Evolutionary conservation across 805 yeast genomes (phyloP), one percentile per base, ranked within the genome.

Genomic region (Kodamaea kakaduensis): DNA sequence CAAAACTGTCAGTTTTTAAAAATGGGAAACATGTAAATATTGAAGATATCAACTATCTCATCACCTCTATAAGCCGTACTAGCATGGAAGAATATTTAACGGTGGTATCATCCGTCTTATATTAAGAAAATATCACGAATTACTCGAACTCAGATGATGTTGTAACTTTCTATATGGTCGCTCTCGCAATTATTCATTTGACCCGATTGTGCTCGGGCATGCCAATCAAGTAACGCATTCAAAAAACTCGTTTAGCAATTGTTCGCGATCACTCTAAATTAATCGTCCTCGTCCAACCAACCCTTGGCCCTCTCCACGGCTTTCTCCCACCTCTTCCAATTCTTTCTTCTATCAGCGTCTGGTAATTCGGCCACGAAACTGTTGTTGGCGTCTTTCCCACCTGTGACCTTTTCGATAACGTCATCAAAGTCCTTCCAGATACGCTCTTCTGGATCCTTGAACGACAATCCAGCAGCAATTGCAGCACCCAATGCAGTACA

Each of bases 401-500:
- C 63, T 31, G 59, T 54, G 34, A 76, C 55, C 30, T 59, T 52
- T 5, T 53, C 59, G 40, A 60, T 67, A 28, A 84, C 83, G 41
- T 88, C 96, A 34, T 75, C 81, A 43, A 88, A 64, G 46, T 78
- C 75, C 38, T 69, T 70, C 96, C 96, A 89, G 31, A 87, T 58
- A 28, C 84, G 73, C 14, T 78, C 76, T 16, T 67, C 47, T 36
- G 54, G 61, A 42, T 65, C 59, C 37, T 61, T 60, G 9, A 77
- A 64, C 10, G 75, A 65, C 50, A 88, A 65, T 9, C 96, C 96
- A 3, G 97, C 95, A 18, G 96, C 96, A 46, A 90, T 84, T 4
- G 97, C 96, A 6, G 96, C 95, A 18, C 97, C 97, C 43, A 89
- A 71, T 0, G 97, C 96, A 4, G 97, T 89, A 55, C 96, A 87